phyloP scores from a whole-genome alignment of 371 early-diverging fungal genomes.

The Umbelopsis sp. region DNA sequence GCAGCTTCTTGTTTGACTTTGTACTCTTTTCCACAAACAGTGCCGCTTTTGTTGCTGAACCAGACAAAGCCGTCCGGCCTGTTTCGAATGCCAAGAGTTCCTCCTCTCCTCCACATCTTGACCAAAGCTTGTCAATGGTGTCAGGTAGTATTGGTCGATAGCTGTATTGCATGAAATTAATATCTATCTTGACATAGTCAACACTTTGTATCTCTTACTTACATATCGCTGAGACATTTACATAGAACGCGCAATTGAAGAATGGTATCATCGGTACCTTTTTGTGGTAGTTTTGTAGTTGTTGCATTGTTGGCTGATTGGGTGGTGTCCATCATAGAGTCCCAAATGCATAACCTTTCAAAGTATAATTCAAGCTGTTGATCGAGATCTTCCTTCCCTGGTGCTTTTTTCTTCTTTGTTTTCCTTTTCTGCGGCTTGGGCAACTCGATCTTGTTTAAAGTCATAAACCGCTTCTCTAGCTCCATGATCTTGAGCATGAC shows the following conservation, averaged over 20 bases:
- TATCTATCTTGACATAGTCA: too few relatives aligned
- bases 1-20: neutral
- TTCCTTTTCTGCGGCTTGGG: neutral
- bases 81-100: neutral
- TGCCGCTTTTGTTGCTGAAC: neutral
- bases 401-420: neutral
- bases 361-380: conserved; percentile 6
- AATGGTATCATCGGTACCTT: neutral
- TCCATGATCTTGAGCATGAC: conserved; percentile 14
- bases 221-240: conserved; percentile 9
- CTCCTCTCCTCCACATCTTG: conserved; percentile 14
- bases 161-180: neutral
- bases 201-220: neutral
- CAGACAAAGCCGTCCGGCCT: neutral
- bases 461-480: conserved; percentile 5
- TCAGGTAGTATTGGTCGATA: conserved; percentile 3
- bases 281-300: neutral
- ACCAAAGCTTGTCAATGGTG: conserved; percentile 6
- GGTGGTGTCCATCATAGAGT: conserved; percentile 5
- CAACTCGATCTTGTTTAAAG: conserved; percentile 12
- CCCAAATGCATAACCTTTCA: conserved; percentile 7
- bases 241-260: neutral
- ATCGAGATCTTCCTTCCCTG: neutral
- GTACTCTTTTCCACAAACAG: neutral
- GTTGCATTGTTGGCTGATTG: neutral